A percentile compares a stretch with the other conserved stretches of the same genome.
Evolutionary conservation across 179 eudicot genomes (phyloP).

Genomic region (Drosera spatulata): DNA sequence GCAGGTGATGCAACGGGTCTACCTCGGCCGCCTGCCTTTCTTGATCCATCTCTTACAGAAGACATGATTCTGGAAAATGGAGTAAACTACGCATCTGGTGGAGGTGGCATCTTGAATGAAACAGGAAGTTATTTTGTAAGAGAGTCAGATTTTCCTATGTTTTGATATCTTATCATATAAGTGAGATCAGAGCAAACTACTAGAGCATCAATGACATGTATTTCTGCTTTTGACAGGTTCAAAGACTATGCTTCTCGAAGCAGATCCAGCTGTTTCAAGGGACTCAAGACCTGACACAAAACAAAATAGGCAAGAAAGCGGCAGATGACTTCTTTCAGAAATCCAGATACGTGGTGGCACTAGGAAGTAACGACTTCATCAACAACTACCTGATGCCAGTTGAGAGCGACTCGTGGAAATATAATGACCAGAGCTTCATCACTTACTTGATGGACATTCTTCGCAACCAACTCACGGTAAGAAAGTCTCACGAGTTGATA

Average conservation of each 20-base stretch:
- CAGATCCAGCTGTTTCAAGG: slow-evolving; percentile 86
- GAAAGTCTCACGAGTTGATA: not conserved
- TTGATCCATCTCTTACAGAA: slow-evolving; percentile 68
- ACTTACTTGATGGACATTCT: slow-evolving; percentile 60
- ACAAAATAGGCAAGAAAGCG: slow-evolving; percentile 47
- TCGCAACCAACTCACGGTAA: slow-evolving; percentile 51
- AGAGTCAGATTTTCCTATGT: slow-evolving; percentile 1
- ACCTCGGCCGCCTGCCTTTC: slow-evolving; percentile 84
- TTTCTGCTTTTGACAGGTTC: slow-evolving; percentile 33
- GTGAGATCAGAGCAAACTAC: not conserved
- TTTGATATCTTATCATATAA: too few relatives aligned
- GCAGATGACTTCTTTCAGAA: slow-evolving; percentile 50
- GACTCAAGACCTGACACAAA: slow-evolving; percentile 42
- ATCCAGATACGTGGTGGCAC: slow-evolving; percentile 62
- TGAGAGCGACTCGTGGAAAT: slow-evolving; percentile 69
- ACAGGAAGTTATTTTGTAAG: slow-evolving; percentile 88
- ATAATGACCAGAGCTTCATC: slow-evolving; percentile 43
- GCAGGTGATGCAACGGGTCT: slow-evolving; percentile 79
- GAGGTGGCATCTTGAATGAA: slow-evolving; percentile 89
- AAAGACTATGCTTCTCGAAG: slow-evolving; percentile 56
- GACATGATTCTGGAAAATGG: slow-evolving; percentile 64
- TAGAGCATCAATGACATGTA: too few relatives aligned
- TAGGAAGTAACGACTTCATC: slow-evolving; percentile 96
- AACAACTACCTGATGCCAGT: slow-evolving; percentile 92
- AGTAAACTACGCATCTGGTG: slow-evolving; percentile 93